Evolutionary conservation across 331 rosid species (phyloP).

Genomic region (Malus hybrid): DNA sequence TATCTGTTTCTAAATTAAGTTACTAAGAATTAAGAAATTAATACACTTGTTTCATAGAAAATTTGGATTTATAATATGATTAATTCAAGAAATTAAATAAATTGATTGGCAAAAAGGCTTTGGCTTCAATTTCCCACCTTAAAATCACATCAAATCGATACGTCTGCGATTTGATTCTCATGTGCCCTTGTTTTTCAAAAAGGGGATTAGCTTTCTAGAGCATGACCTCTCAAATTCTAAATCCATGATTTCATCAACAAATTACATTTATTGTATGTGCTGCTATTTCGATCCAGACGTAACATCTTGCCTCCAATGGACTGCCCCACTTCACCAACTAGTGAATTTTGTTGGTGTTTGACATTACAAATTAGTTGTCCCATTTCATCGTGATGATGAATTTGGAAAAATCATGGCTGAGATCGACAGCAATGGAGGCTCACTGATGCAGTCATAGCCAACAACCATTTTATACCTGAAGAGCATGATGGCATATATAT

Average conservation of each 20-base stretch:
- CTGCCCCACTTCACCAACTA: slow-evolving; percentile 64
- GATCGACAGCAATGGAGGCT: neutral
- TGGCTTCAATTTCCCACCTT: slow-evolving; percentile 14
- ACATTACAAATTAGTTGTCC: neutral
- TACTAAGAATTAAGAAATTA: too few species aligned
- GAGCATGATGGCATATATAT: slow-evolving; percentile 11
- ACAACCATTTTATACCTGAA: slow-evolving; percentile 34
- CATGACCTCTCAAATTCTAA: slow-evolving; percentile 23
- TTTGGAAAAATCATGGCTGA: slow-evolving; percentile 4
- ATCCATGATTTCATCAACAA: slow-evolving; percentile 12
- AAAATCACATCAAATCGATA: slow-evolving; percentile 27
- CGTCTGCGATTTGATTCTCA: slow-evolving; percentile 32
- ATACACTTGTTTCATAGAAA: too few species aligned
- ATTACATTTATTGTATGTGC: slow-evolving; percentile 25
- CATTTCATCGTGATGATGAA: slow-evolving; percentile 8
- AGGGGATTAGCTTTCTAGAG: slow-evolving; percentile 32
- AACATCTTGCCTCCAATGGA: slow-evolving; percentile 37
- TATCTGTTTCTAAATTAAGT: neutral
- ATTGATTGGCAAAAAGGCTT: too few species aligned
- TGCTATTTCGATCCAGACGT: slow-evolving; percentile 36
- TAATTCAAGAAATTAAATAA: too few species aligned
- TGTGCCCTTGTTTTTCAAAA: slow-evolving; percentile 43
- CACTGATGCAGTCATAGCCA: slow-evolving; percentile 16
- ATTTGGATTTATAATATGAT: too few species aligned
- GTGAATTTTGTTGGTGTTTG: neutral